phyloP scores from a whole-genome alignment of 805 yeast genomes.

The Kodamaea leandrae region DNA sequence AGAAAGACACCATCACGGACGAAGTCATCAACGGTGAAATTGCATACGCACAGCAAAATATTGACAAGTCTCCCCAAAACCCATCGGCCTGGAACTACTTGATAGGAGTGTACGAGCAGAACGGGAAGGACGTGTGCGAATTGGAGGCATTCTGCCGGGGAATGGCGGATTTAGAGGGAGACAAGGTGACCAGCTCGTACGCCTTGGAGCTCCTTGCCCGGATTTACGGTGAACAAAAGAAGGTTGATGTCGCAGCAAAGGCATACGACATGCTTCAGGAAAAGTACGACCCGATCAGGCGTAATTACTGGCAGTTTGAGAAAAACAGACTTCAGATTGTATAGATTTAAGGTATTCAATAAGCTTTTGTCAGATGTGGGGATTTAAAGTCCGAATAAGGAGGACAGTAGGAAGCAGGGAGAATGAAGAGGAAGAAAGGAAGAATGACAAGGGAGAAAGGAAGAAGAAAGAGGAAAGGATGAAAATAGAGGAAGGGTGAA shows the following conservation, averaged over 20 bases:
- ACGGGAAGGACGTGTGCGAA: constrained; percentile 26
- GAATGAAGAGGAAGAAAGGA: no score
- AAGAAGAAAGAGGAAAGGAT: no score
- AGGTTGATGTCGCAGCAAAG: constrained; percentile 32
- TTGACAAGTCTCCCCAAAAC: constrained; percentile 70
- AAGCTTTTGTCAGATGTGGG: neutral
- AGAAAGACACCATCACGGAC: constrained; percentile 13
- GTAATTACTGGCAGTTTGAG: constrained; percentile 59
- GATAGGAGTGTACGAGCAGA: constrained; percentile 47
- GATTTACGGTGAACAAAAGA: constrained; percentile 36
- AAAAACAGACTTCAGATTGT: constrained; percentile 16
- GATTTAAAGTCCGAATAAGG: no score
- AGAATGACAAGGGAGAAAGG: no score
- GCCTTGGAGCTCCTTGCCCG: constrained; percentile 65
- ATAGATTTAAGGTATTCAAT: no score
- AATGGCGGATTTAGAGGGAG: constrained; percentile 34
- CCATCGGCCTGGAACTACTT: constrained; percentile 85
- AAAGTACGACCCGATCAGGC: constrained; percentile 61
- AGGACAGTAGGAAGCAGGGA: no score
- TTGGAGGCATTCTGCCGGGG: constrained; percentile 45
- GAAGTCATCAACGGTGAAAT: constrained; percentile 46
- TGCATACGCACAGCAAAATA: constrained; percentile 46
- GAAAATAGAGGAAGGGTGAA: no score
- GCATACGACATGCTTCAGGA: constrained; percentile 52
- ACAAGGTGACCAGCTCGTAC: constrained; percentile 44